A percentile compares a stretch with the other conserved stretches of the same genome.
Evolutionary conservation across 257 asterid species (phyloP).

Genomic region (Lavandula angustifolia): DNA sequence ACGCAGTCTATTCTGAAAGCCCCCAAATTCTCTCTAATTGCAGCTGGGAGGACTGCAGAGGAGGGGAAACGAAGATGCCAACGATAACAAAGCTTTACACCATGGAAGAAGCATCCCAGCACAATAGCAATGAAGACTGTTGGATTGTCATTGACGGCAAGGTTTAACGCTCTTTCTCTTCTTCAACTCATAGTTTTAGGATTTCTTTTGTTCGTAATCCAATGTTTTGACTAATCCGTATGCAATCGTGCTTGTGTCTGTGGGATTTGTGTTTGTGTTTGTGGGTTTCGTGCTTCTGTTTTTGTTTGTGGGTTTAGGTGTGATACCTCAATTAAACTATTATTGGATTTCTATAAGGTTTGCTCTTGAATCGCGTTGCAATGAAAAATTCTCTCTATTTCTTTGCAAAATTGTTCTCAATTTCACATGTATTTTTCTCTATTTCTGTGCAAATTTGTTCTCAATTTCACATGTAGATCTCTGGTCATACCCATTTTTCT

Average conservation of each 20-base stretch:
- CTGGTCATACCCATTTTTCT: too few relatives aligned
- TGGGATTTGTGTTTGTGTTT: neutral
- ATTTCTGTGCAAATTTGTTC: too few relatives aligned
- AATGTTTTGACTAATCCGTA: neutral
- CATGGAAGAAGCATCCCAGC: slow-evolving; percentile 79
- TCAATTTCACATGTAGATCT: too few relatives aligned
- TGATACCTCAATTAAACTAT: neutral
- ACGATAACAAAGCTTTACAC: slow-evolving; percentile 68
- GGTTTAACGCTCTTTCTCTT: slow-evolving; percentile 38
- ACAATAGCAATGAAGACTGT: slow-evolving; percentile 79
- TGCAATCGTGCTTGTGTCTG: neutral
- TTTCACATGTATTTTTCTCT: too few relatives aligned
- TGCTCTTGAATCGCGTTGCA: slow-evolving; percentile 4
- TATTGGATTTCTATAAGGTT: slow-evolving; percentile 6
- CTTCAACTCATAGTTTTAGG: neutral
- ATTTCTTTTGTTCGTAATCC: neutral
- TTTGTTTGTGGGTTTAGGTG: too few relatives aligned
- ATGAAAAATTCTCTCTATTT: too few relatives aligned
- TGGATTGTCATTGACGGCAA: slow-evolving; percentile 87
- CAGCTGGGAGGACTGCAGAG: slow-evolving; percentile 24
- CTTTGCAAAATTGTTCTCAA: too few relatives aligned
- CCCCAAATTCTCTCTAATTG: slow-evolving; percentile 1
- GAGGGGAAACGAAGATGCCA: slow-evolving; percentile 59
- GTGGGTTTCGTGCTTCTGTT: too few relatives aligned
- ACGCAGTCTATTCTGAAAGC: neutral